Evolutionary conservation across 2,329 filamentous ascomycete species (phyloP), one percentile per base, ranked within the genome.

Genomic region (Xylaria sp.): DNA sequence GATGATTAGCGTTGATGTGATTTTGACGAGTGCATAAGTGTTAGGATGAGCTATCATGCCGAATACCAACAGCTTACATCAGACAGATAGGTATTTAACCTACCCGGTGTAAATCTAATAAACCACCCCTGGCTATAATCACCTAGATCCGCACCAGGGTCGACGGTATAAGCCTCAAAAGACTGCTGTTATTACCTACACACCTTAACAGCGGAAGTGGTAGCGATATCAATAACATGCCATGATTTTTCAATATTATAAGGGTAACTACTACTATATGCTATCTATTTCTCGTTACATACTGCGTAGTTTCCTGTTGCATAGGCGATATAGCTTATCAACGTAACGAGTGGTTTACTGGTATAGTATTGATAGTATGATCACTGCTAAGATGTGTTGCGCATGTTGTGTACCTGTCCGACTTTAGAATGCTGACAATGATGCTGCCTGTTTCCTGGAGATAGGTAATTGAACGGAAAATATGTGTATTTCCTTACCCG

Each of bases 381-480:
- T 22, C 13, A n/a, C 27, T 31, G 55, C 55, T 36, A 63, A 56
- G 33, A 38, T 51, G 17, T 56, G 60, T 55, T 55, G 50, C 55
- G 60, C 55, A 56, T 55, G 27, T 31, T 61, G 29, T 54, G 38
- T 50, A 44, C 25, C 15, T 9, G 17, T 6, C 38, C n/a, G 49
- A 42, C 17, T 45, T 3, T 10, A 2, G 36, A 39, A 25, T 55
- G 31, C 47, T 59, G 39, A 50, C n/a, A 13, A 57, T 50, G 25
- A 47, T 59, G 38, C 29, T 45, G 20, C 27, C 20, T 45, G 7
- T 33, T 10, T 5, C 15, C 10, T 49, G 27, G 25, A 53, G 29
- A 44, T 56, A 22, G 20, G 20, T 17, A 61, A 39, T 25, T n/a
- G n/a, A 33, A 25, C 31, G 15, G 42, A 39, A 15, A 13, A 5